Base-by-base conservation (phyloP, 306 rosid species). In the Pterocarpus santalinus region DNA sequence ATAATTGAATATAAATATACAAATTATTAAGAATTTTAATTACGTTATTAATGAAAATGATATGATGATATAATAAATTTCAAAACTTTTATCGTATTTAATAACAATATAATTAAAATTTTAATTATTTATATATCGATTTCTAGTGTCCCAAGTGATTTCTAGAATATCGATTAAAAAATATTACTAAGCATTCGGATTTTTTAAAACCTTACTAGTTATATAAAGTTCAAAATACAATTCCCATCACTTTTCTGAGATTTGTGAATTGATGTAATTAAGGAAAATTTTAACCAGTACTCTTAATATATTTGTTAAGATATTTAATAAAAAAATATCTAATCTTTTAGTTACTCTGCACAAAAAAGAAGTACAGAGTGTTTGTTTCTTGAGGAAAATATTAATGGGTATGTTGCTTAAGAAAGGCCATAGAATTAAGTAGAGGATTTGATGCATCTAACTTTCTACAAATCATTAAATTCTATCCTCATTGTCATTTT, bases 121-220 rank as follows among this genome's bases (percentile, higher is more conserved):
- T 9, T 47, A 47, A 47, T 12, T 47, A 8, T 9, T 11, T 47
- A 47, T 47, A 47, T 47, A 47, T 47, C 5, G 53, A 47, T 12
- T 9, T 3, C 0, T 10, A 9, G 12, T 8, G 14, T 1, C 14
- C 13, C 8, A 47, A 47, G 2, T 8, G 3, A 47, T 8, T 47
- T 47, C 15, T 47, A 47, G 4, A 47, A 5, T n/a, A 6, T 46
- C 0, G 61, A 13, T 55, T 47, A 11, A 13, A n/a, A 7, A 55
- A 55, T 55, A 55, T 2, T 53, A 53, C 6, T 12, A 8, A 33
- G n/a, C 51, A 58, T 79, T 79, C 34, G 68, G 30, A 17, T 69
- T 13, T n/a, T 38, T 52, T 53, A 44, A 43, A n/a, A 58, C 5
- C 8, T 28, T 34, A 2, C 5, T 8, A 57, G 32, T 16, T 5